Evolutionary conservation across 1,284 basidiomycete genomes (phyloP).

Genomic region (Cutaneotrichosporon sp.): DNA sequence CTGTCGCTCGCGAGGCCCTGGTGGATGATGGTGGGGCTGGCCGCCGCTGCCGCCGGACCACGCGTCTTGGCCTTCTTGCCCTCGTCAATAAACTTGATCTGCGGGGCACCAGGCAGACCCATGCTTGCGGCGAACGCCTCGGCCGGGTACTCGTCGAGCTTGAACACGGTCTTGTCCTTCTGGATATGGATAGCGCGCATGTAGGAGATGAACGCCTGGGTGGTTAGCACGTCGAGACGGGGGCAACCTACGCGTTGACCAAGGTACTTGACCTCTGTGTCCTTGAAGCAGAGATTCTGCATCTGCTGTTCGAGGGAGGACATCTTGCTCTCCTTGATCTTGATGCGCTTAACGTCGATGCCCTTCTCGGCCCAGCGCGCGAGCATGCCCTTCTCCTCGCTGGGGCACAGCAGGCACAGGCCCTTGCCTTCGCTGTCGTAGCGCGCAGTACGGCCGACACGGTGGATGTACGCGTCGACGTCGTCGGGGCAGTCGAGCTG

Average conservation of each 20-base stretch:
- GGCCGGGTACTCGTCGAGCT: constrained; percentile 72
- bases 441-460: constrained; percentile 90
- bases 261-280: constrained; percentile 95
- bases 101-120: constrained; percentile 89
- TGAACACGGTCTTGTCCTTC: constrained; percentile 90
- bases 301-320: constrained; percentile 80
- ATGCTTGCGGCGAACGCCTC: constrained; percentile 82
- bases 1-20: constrained; percentile 20
- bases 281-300: constrained; percentile 89
- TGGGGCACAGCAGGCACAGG: constrained; percentile 75
- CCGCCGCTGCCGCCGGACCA: constrained; percentile 23
- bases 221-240: neutral
- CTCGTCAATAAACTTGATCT: constrained; percentile 71
- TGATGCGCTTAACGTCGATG: constrained; percentile 75
- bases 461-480: constrained; percentile 96
- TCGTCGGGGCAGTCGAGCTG: constrained; percentile 98
- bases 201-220: constrained; percentile 94
- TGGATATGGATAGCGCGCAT: constrained; percentile 88
- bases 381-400: constrained; percentile 86
- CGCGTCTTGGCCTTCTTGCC: constrained; percentile 33
- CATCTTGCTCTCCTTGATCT: constrained; percentile 80
- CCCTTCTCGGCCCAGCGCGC: constrained; percentile 66
- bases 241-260: constrained; percentile 69
- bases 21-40: constrained; percentile 15
- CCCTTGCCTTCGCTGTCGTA: constrained; percentile 88